phyloP scores from a whole-genome alignment of 495 filamentous ascomycete genomes.

The Cudoniella acicularis region DNA sequence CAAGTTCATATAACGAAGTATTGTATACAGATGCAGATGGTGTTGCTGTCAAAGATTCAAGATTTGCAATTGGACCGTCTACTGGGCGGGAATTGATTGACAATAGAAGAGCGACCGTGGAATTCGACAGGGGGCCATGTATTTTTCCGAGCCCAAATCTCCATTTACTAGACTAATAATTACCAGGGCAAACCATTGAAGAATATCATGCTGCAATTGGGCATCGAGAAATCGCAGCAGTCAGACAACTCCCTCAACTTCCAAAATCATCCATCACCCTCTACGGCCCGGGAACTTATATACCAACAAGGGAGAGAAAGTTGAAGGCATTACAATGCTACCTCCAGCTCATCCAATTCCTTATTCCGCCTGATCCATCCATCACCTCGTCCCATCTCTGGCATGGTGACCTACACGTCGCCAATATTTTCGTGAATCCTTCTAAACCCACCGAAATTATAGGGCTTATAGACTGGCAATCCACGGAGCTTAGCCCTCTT shows the following conservation, averaged over 20 bases:
- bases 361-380: conserved; percentile 27
- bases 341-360: conserved; percentile 23
- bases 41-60: conserved; percentile 18
- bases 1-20: conserved; percentile 18
- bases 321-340: conserved; percentile 28
- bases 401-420: conserved; percentile 36
- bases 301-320: conserved; percentile 26
- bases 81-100: conserved; percentile 28
- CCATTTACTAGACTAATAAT: neutral
- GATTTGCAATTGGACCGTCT: conserved; percentile 30
- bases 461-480: conserved; percentile 37
- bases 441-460: conserved; percentile 28
- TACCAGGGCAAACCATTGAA: conserved; percentile 8
- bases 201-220: conserved; percentile 28
- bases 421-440: conserved; percentile 37
- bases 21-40: conserved; percentile 24
- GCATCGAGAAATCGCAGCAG: conserved; percentile 28
- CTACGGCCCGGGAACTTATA: conserved; percentile 31
- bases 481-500: conserved; percentile 27
- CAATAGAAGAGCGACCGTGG: conserved; percentile 18
- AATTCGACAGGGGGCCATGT: conserved; percentile 2
- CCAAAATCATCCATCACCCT: conserved; percentile 28
- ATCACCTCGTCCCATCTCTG: conserved; percentile 29
- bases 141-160: neutral
- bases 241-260: conserved; percentile 23